Conservation (phyloP, 192 early-diverging fungal genomes). For the Pilaira anomala region DNA sequence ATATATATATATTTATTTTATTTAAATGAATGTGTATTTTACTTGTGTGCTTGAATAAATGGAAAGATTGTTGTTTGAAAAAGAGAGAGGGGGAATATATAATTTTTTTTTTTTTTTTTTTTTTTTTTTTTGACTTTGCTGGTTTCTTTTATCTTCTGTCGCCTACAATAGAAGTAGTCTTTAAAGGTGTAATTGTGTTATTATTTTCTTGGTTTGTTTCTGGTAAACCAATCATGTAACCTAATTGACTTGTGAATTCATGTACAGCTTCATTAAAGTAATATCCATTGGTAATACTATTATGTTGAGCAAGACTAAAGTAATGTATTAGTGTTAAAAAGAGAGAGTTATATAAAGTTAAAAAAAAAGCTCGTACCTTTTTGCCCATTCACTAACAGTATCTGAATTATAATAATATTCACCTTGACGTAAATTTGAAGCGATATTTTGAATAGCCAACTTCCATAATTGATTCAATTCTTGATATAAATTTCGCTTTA, state of each 20-base stretch:
- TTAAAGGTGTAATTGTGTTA: too few relatives aligned
- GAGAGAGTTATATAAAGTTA: too few relatives aligned
- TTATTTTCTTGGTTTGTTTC: too few relatives aligned
- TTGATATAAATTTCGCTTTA: slow-evolving; percentile 61
- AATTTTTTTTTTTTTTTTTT: too few relatives aligned
- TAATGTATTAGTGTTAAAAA: not conserved
- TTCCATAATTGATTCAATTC: slow-evolving; percentile 75
- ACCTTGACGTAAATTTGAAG: slow-evolving; percentile 68
- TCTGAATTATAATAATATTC: slow-evolving; percentile 72
- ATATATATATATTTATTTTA: not conserved
- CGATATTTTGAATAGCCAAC: slow-evolving; percentile 69
- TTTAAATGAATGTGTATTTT: not conserved
- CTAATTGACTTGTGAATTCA: slow-evolving; percentile 58
- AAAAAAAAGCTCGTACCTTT: slow-evolving; percentile 58
- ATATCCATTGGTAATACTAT: slow-evolving; percentile 51
- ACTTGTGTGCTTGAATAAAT: not conserved
- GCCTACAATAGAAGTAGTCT: slow-evolving; percentile 11
- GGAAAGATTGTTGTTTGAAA: too few relatives aligned
- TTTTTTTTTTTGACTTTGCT: too few relatives aligned
- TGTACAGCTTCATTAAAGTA: slow-evolving; percentile 59
- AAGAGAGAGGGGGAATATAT: too few relatives aligned
- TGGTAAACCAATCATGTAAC: slow-evolving; percentile 41
- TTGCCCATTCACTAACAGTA: slow-evolving; percentile 83
- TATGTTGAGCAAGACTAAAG: slow-evolving; percentile 59
- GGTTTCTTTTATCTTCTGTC: slow-evolving; percentile 9